Percentiles rank a stretch among this genome's conserved stretches.
Evolutionary conservation across 257 asterid genomes (phyloP).

Genomic region (Capsicum pubescens): DNA sequence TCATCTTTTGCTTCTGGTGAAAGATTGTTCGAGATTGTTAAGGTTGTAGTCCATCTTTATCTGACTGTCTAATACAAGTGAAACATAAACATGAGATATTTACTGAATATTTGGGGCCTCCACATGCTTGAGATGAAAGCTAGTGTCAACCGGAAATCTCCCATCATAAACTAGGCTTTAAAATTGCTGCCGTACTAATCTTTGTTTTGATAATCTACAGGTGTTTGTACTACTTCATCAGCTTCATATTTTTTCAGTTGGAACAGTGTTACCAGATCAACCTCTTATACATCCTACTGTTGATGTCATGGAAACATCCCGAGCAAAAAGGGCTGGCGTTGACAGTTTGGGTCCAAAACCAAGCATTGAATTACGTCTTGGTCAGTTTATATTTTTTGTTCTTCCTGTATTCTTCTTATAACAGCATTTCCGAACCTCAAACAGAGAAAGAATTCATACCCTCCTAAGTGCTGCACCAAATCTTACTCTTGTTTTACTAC

Average conservation of each 20-base stretch:
- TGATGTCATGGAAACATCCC: constrained; percentile 60
- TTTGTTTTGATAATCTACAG: constrained; percentile 45
- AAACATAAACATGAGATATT: constrained; percentile 14
- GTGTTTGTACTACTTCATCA: constrained; percentile 88
- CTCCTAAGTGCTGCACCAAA: neutral
- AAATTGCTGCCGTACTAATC: constrained; percentile 28
- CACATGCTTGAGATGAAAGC: constrained; percentile 15
- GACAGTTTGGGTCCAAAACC: constrained; percentile 66
- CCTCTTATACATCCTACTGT: constrained; percentile 67
- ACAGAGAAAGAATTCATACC: neutral
- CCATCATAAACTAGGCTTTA: neutral
- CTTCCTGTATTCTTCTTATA: neutral
- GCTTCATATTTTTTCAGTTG: constrained; percentile 76
- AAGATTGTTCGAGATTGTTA: constrained; percentile 85
- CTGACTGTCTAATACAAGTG: constrained; percentile 1
- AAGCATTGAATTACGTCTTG: constrained; percentile 73
- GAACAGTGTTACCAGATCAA: constrained; percentile 79
- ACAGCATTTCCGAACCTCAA: constrained; percentile 9
- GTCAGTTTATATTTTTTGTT: constrained; percentile 47
- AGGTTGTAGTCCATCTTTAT: constrained; percentile 57
- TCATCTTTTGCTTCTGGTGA: constrained; percentile 83
- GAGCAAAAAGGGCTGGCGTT: constrained; percentile 76
- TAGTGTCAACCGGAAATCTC: constrained; percentile 1
- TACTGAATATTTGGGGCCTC: constrained; percentile 1
- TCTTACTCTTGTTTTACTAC: constrained; percentile 3